Evolutionary conservation across 495 filamentous ascomycete species (phyloP).

Genomic region (Hypoxylon perforatum): DNA sequence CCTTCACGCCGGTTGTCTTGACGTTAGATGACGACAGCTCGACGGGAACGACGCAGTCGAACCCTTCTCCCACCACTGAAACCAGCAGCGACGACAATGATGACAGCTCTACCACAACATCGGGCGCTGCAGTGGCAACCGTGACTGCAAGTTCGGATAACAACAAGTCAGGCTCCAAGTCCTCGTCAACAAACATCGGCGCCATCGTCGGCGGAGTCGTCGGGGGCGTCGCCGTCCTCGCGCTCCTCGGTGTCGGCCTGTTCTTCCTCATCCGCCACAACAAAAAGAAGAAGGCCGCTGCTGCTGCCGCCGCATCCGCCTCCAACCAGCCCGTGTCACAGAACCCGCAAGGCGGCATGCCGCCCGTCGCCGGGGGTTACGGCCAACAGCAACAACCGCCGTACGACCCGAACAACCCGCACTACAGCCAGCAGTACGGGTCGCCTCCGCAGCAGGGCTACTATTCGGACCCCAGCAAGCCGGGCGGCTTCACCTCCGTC

Average conservation of each 20-base stretch:
- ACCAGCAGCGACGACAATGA: slow-evolving; percentile 3
- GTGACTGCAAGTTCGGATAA: slow-evolving; percentile 2
- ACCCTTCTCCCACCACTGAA: slow-evolving; percentile 17
- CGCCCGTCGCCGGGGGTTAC: background rate
- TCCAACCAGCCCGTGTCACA: slow-evolving; percentile 27
- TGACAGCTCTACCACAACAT: background rate
- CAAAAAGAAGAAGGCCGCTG: slow-evolving; percentile 44
- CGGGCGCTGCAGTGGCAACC: slow-evolving; percentile 5
- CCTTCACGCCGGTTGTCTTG: slow-evolving; percentile 39
- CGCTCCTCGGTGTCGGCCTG: slow-evolving; percentile 52
- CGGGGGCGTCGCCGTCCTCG: slow-evolving; percentile 58
- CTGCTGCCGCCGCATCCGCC: slow-evolving; percentile 7
- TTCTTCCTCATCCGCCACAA: slow-evolving; percentile 52
- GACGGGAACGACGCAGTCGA: background rate
- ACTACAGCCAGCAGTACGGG: slow-evolving; percentile 39
- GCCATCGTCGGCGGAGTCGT: slow-evolving; percentile 62
- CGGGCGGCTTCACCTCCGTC: slow-evolving; percentile 34
- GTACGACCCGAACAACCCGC: too few relatives aligned
- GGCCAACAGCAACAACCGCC: too few relatives aligned
- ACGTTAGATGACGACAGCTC: slow-evolving; percentile 17
- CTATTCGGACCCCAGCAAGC: slow-evolving; percentile 38
- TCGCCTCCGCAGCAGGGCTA: slow-evolving; percentile 30
- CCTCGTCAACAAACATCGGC: slow-evolving; percentile 49
- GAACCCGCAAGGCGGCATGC: slow-evolving; percentile 3
- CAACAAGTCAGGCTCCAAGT: slow-evolving; percentile 2